Base-by-base conservation (phyloP, 352 stramenopile genomes). In the Globisporangium parvum region DNA sequence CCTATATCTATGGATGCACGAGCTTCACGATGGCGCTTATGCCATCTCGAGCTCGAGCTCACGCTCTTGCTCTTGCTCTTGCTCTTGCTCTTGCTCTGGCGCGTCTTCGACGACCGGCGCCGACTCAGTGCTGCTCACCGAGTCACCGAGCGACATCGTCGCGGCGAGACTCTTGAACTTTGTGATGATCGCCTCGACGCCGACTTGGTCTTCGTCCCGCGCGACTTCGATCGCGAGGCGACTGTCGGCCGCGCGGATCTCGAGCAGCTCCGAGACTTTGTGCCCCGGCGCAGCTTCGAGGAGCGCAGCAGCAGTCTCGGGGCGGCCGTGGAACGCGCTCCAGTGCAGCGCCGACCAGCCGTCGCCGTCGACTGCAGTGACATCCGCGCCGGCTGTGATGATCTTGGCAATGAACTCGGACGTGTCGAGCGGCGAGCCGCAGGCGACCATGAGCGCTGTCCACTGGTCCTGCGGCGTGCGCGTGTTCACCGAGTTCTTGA, bases 331-430 rank as follows among this genome's bases (percentile, higher is more conserved):
- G 71, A 90, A 93, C 23, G 80, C 83, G 63, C 75, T 83, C 83
- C 83, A 93, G 69, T 93, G 83, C 67, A 93, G 57, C 54, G 80
- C 83, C 8, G 78, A 90, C 83, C 83, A 93, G 33, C 83, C 83
- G 41, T 93, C 83, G 44, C 76, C 79, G 55, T 93, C 83, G 47
- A 78, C 75, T 9, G 71, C 77, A n/a, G 69, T 57, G 41, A 89
- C 73, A 40, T 88, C 68, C 4, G 73, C 73, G 52, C 83, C 80
- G 20, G 73, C 75, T 6, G 65, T 63, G 28, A 93, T 60, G 33
- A 88, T 47, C 58, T 82, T 80, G 41, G 70, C 66, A 49, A 93
- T 93, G 26, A 93, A 86, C 26, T 87, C 75, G 51, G 85, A 71
- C 60, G 83, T 88, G 65, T 93, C 83, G 51, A 93, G 65, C 15